Base-by-base conservation (phyloP, 495 filamentous ascomycete species). In the Evansstolkia leycettana region DNA sequence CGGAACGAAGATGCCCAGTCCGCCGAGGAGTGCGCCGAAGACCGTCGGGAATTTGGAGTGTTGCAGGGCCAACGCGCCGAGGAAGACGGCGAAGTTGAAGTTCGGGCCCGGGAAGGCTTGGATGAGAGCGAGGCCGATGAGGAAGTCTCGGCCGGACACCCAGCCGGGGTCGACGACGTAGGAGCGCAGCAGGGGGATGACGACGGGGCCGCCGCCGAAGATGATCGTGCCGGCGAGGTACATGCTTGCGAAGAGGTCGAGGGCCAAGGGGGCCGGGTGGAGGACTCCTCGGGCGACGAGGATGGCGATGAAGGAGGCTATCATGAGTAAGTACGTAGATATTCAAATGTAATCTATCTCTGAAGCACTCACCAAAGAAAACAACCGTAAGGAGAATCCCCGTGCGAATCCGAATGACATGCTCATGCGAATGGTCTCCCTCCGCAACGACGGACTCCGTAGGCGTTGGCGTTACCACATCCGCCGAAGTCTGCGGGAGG, bases 141-240 rank as follows among this genome's bases (percentile, higher is more conserved):
- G 66, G 51, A 92, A 89, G 56, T 92, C 80, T 3, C 84, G 70
- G 1, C 79, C 61, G 2, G 72, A 73, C 8, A 89, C 83, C 84
- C 82, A 89, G 31, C 81, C 80, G 19, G 77, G 74, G n/a, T 66
- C 64, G 3, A 89, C 84, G 29, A 89, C 76, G 57, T 89, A 89
- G 37, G 78, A 74, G 32, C 80, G 73, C 2, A 89, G 64, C 2
- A 89, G 68, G 0, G 84, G 84, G 34, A 92, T 84, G 2, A 92
- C 84, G 14, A 89, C 84, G 0, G 84, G 84, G 3, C 84, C 84
- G 19, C 84, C 84, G 35, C 84, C 84, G 46, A 92, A 87, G 47
- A 89, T 88, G 39, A 92, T 78, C 2, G 84, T 92, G n/a, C 84
- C 84, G 2, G 84, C 82, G 5, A 89, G 75, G 52, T 81, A 89